Evolutionary conservation across 257 asterid species (phyloP).

Genomic region (Solanum verrucosum): DNA sequence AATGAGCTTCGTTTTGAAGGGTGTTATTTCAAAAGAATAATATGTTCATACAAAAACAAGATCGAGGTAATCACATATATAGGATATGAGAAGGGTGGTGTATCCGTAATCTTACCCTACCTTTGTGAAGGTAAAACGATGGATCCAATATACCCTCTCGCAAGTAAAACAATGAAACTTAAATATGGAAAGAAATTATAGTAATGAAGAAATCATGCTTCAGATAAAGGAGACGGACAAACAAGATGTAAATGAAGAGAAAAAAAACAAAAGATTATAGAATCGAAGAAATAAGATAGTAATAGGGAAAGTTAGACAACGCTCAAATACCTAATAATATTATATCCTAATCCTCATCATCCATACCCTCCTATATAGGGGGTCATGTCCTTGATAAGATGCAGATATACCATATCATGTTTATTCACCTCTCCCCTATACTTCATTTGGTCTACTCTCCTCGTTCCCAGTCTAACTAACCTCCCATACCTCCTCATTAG

Average conservation of each 20-base stretch:
- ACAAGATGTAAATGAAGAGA: not conserved
- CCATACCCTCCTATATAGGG: not conserved
- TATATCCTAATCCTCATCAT: not conserved
- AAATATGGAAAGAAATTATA: not conserved
- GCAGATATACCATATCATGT: not conserved
- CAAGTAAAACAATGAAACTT: not conserved
- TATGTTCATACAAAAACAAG: not conserved
- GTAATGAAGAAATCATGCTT: not conserved
- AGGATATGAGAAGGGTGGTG: not conserved
- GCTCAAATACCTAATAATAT: not conserved
- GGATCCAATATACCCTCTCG: not conserved
- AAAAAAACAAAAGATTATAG: too few relatives aligned
- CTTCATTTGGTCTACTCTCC: not conserved
- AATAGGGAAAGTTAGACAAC: not conserved
- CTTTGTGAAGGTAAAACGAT: not conserved
- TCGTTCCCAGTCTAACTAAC: not conserved
- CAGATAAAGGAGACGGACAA: not conserved
- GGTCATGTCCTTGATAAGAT: not conserved
- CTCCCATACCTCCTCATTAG: not conserved
- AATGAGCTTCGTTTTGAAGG: too few relatives aligned
- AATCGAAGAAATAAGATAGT: not conserved
- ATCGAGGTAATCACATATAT: not conserved
- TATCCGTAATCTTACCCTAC: not conserved
- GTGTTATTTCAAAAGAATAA: not conserved
- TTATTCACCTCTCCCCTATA: not conserved